Evolutionary conservation across 768 basidiomycete species (phyloP), one percentile per base, ranked within the genome.

Genomic region (Rhodotorula diobovata): DNA sequence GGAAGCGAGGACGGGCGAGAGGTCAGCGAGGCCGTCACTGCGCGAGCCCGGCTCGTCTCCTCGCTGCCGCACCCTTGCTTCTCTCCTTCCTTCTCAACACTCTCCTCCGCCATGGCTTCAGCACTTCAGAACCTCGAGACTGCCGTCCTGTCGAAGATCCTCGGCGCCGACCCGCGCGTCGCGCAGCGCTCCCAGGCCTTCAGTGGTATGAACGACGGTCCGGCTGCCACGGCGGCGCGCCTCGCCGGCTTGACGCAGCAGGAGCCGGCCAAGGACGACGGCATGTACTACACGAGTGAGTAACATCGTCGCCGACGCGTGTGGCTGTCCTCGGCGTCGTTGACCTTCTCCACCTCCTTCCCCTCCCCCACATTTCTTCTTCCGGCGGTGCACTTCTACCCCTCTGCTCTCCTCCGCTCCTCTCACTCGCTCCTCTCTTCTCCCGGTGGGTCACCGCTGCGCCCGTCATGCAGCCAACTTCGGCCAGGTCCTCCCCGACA

Each of bases 381-480:
- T n/a, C n/a, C n/a, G n/a, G n/a, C n/a, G n/a, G n/a, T n/a, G n/a
- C n/a, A n/a, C n/a, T n/a, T n/a, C n/a, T n/a, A n/a, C n/a, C n/a
- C n/a, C n/a, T n/a, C n/a, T n/a, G n/a, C n/a, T n/a, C n/a, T n/a
- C 34, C 18, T 51, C 25, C 34, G 21, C 58, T 50, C 5, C 34
- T 50, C 41, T 43, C 41, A 3, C 37, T 32, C 60, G 1, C 34
- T 15, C 51, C 28, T 62, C 77, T 76, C 68, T 77, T n/a, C n/a
- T n/a, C n/a, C n/a, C n/a, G n/a, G n/a, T n/a, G n/a, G n/a, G n/a
- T n/a, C n/a, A n/a, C n/a, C n/a, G n/a, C n/a, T n/a, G n/a, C n/a
- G n/a, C n/a, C n/a, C n/a, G n/a, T n/a, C n/a, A n/a, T n/a, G n/a
- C 78, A 20, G 68, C 69, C 66, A 80, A 80, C 76, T 79, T 79